Percentiles rank a stretch among this genome's conserved stretches.
phyloP scores from a whole-genome alignment of 2,329 filamentous ascomycete genomes.

The Teratosphaeriaceae sp. region DNA sequence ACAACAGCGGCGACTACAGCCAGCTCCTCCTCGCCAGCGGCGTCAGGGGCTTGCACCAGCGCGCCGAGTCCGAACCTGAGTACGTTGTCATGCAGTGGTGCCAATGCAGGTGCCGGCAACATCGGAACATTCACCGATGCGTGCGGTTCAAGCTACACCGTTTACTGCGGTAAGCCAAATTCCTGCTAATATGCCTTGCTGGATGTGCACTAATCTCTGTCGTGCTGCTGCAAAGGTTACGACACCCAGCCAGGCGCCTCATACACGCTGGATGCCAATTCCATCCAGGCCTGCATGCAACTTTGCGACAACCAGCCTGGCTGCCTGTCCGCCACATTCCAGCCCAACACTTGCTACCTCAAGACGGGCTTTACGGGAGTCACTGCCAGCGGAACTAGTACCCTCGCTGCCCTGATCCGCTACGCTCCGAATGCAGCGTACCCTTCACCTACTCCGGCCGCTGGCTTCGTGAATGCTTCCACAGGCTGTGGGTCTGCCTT shows the following conservation, averaged over 20 bases:
- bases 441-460: constrained; percentile 8
- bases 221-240: neutral
- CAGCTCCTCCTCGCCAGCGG: neutral
- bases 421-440: constrained; percentile 18
- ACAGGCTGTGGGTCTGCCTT: constrained; percentile 20
- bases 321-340: constrained; percentile 11
- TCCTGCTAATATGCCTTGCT: neutral
- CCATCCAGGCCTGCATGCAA: constrained; percentile 13
- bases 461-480: constrained; percentile 12
- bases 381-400: constrained; percentile 2
- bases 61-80: neutral
- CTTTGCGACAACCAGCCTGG: constrained; percentile 10
- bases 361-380: constrained; percentile 12
- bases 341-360: constrained; percentile 15
- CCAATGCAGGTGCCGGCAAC: constrained; percentile 4
- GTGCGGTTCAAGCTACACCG: constrained; percentile 13
- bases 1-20: constrained; percentile 3
- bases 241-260: constrained; percentile 1
- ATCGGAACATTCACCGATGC: constrained; percentile 10
- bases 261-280: constrained; percentile 2
- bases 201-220: too few relatives aligned
- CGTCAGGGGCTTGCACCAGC: constrained; percentile 6
- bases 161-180: constrained; percentile 15
- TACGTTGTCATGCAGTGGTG: neutral
- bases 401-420: constrained; percentile 6